A percentile compares a stretch with the other conserved stretches of the same genome.
Conservation (phyloP, 371 early-diverging fungal species). For the Rhizopus stolonifer region DNA sequence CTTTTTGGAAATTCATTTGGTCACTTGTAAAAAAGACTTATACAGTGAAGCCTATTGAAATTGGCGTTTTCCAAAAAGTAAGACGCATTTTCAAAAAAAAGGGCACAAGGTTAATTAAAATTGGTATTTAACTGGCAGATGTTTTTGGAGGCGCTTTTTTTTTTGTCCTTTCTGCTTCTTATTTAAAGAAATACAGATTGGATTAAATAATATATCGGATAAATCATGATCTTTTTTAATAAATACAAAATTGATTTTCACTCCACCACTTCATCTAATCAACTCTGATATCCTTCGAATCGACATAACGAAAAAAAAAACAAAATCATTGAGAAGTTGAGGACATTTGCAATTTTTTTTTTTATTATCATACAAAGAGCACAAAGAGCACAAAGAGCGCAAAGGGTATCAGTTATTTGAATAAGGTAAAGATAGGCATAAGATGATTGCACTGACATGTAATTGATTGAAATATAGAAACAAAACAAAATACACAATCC, state of each 20-base stretch:
- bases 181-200: no score
- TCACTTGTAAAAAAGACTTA: no score
- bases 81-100: no score
- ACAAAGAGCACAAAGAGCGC: slow-evolving; percentile 8
- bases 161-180: no score
- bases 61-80: no score
- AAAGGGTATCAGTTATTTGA: slow-evolving; percentile 6
- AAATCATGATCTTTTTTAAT: slow-evolving; percentile 6
- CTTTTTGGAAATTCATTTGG: no score
- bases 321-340: slow-evolving; percentile 7
- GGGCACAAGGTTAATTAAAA: no score
- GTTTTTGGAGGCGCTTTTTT: no score
- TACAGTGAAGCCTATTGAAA: no score
- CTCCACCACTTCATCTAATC: slow-evolving; percentile 5
- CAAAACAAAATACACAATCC: slow-evolving; percentile 13
- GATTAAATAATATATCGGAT: slow-evolving; percentile 1
- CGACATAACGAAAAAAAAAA: slow-evolving; percentile 7
- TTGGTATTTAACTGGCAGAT: no score
- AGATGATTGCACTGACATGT: slow-evolving; percentile 6
- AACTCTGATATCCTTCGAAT: slow-evolving; percentile 6
- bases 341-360: slow-evolving; percentile 5
- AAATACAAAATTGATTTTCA: slow-evolving; percentile 7
- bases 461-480: slow-evolving; percentile 8
- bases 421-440: slow-evolving; percentile 5
- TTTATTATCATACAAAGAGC: slow-evolving; percentile 8